Conservation (phyloP, 2,329 filamentous ascomycete species). For the Ceratocystis variospora region DNA sequence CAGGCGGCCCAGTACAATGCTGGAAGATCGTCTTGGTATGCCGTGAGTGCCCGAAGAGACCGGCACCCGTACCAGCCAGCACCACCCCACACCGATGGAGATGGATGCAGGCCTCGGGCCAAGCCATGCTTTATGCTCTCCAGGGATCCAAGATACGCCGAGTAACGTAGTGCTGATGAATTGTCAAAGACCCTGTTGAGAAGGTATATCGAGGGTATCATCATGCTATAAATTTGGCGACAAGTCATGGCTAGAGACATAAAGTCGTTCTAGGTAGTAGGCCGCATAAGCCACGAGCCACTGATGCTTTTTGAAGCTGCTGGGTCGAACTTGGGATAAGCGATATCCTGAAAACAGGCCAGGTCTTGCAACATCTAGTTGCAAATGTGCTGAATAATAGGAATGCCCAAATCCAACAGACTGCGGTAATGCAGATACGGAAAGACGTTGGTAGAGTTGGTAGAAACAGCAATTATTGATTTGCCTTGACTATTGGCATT, state of each 20-base stretch:
- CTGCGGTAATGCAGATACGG: neutral
- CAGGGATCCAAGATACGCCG: conserved; percentile 10
- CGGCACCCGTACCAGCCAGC: conserved; percentile 10
- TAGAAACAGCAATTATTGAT: neutral
- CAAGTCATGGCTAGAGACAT: conserved; percentile 13
- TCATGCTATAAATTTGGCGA: neutral
- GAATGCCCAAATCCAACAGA: neutral
- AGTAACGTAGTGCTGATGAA: conserved; percentile 13
- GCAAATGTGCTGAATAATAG: neutral
- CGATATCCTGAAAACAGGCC: neutral
- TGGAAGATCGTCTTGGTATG: conserved; percentile 10
- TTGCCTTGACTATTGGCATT: neutral
- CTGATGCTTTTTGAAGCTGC: neutral
- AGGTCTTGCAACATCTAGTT: conserved; percentile 6
- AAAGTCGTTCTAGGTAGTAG: conserved; percentile 11
- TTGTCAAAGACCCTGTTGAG: conserved; percentile 14
- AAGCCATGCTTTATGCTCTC: conserved; percentile 6
- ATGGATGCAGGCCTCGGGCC: neutral
- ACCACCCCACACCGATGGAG: neutral
- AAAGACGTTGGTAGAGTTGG: neutral
- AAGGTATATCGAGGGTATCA: conserved; percentile 11
- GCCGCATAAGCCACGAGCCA: neutral
- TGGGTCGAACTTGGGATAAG: neutral
- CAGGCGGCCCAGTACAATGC: conserved; percentile 15
- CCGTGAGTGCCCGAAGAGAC: conserved; percentile 1